Base-by-base conservation (phyloP, 2,329 filamentous ascomycete genomes). In the Cercospora sojina region DNA sequence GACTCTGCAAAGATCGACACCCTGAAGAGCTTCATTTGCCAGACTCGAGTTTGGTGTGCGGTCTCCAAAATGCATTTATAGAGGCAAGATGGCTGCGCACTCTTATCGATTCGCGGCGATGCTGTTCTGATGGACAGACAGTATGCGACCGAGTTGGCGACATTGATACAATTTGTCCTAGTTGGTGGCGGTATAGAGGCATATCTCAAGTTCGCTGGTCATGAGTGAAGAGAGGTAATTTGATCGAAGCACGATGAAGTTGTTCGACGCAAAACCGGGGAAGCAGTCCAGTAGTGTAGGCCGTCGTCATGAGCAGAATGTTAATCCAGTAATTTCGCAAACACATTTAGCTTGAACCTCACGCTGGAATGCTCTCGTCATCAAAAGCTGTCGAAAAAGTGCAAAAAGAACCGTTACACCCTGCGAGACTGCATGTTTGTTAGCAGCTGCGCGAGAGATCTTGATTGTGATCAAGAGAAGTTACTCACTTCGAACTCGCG, bases 401-500 rank as follows among this genome's bases (percentile, higher is more conserved):
- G 18, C 29, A 35, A 55, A 57, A 57, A 57, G 25, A n/a, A 32
- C 60, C 20, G 20, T 63, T 64, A 64, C 62, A 59, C 62, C 62
- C 62, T 64, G 62, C 62, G 62, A 64, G 62, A 64, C 62, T 64
- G 29, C 41, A 23, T 18, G 12, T 6, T 5, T 64, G 53, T 64
- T 59, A 64, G 62, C 23, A 53, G 31, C 8, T 35, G 3, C 18
- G 20, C 57, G 53, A 31, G 29, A 59, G 2, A 51, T 27, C 47
- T 51, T 41, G 29, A 41, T 51, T 38, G 35, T 13, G 23, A 43
- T 35, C 41, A 55, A 56, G 32, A 59, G 41, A 53, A 64, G 49
- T 56, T 35, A 64, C 64, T 56, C 60, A 68, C 67, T 70, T 73
- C 71, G 71, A 73, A 73, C 71, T 72, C 71, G 64, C 71, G 71